Evolutionary conservation across 352 stramenopile genomes (phyloP).

Genomic region (Globisporangium camurandrum): DNA sequence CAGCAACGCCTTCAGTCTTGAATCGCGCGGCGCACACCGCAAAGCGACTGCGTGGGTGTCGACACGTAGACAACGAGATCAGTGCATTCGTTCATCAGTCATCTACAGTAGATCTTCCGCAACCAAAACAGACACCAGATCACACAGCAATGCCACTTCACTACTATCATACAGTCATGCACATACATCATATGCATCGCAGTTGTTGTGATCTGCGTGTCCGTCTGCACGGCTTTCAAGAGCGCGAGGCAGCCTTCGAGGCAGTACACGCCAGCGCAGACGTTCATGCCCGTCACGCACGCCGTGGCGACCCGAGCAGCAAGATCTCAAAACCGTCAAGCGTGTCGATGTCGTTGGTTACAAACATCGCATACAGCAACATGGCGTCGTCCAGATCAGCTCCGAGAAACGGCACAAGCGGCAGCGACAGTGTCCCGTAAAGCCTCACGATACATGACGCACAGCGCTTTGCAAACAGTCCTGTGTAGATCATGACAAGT

Average conservation of each 20-base stretch:
- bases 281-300: constrained; percentile 67
- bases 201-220: constrained; percentile 45
- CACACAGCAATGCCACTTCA: not conserved
- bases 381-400: constrained; percentile 33
- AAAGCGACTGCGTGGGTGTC: constrained; percentile 8
- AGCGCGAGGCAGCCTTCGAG: constrained; percentile 60
- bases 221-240: constrained; percentile 45
- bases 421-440: constrained; percentile 39
- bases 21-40: constrained; percentile 5
- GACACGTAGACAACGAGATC: constrained; percentile 17
- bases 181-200: constrained; percentile 39
- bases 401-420: constrained; percentile 48
- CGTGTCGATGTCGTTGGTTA: constrained; percentile 27
- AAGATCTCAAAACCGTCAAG: constrained; percentile 65
- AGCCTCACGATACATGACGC: constrained; percentile 53
- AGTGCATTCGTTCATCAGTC: too few species aligned
- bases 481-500: constrained; percentile 2
- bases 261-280: constrained; percentile 61
- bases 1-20: constrained; percentile 8
- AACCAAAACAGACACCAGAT: constrained; percentile 10
- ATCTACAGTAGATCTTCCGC: too few species aligned
- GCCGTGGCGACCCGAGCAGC: constrained; percentile 55
- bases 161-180: constrained; percentile 22
- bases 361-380: constrained; percentile 24
- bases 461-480: constrained; percentile 57